Evolutionary conservation across 371 early-diverging fungal species (phyloP), one percentile per base, ranked within the genome.

Genomic region (Syncephalastrum monosporum): DNA sequence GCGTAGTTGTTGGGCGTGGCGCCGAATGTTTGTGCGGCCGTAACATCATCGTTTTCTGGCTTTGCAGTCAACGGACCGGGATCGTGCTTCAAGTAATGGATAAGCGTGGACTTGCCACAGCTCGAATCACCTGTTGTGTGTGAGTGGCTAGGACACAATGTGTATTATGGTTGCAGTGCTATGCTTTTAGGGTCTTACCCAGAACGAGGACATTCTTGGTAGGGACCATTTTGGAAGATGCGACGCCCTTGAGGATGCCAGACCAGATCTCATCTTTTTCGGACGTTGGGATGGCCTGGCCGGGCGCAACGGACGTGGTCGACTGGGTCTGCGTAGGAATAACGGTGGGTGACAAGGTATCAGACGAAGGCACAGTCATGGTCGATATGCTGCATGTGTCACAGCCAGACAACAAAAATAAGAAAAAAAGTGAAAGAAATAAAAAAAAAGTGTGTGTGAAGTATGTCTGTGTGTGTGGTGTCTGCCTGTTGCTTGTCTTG

Each of bases 241-340:
- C 85, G 1, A 87, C 90, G n/a, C 84, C 81, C 55, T 83, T 79
- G 38, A 93, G 76, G 50, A 91, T 86, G 33, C 83, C 69, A 27
- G 88, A 86, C 93, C 93, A 93, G 58, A 93, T 88, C 45, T 86
- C 89, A 55, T 76, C 76, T 61, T 72, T 70, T 64, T 71, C 75
- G 67, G 75, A 62, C 65, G 52, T 70, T 63, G 47, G 51, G 14
- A 45, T 17, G 17, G 55, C 63, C 27, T 52, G 57, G 55, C 57
- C 49, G 33, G 57, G 38, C 23, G 53, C 29, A 24, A 53, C 25
- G 16, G 61, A 54, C 4, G 56, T 51, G n/a, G 50, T 51, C 19
- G 56, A 49, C 24, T 57, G 57, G 41, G 47, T 53, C 25, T 47
- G 50, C 38, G 60, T 48, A n/a, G 54, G 53, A 43, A 55, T 50